Base-by-base conservation (phyloP, 2,329 filamentous ascomycete genomes). In the Sporothrix globosa region DNA sequence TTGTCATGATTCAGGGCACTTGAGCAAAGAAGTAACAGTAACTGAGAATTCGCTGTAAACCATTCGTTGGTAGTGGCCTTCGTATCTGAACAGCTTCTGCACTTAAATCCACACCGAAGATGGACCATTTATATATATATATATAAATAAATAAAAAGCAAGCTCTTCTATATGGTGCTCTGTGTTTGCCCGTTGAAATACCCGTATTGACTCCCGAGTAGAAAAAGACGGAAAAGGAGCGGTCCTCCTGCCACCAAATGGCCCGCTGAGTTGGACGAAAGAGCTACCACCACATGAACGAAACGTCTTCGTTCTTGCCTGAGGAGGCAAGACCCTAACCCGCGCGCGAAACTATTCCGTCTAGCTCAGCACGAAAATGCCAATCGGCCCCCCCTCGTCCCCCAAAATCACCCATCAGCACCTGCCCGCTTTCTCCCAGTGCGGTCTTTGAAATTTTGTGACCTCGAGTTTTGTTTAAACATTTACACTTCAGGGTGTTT, bases 341-440 rank as follows among this genome's bases (percentile, higher is more conserved):
- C 21, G 67, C 58, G 46, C 44, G 52, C 52, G 27, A 34, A 46
- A 39, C 67, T 50, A 41, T 61, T 69, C 69, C 27, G 61, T 39
- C 68, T 72, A 70, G 71, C 72, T 73, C 70, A 68, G 63, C 73
- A 73, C 70, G 52, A 69, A 70, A 67, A 56, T 44, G 27, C 41
- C 61, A 50, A 21, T 50, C 21, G 39, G 58, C 39, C 21, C 44
- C 61, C 41, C 48, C 48, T 56, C 56, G 53, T 27, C 46, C 14
- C 9, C 14, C 21, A 5, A 30, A 44, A 48, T 19, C 56, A 30
- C 27, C 48, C 46, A 67, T 34, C 30, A 67, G 30, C 48, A 30
- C 63, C 27, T 53, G 63, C 48, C 61, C 41, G 41, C 24, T 65
- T 34, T 50, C 44, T 65, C 24, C 44, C 44, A 65, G 44, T 27